A percentile compares a stretch with the other conserved stretches of the same genome.
These are phyloP conservation scores for Didymella pomorum DNA, from an alignment of 2,329 filamentous ascomycete species.

Conservation along the genomic window DNA sequence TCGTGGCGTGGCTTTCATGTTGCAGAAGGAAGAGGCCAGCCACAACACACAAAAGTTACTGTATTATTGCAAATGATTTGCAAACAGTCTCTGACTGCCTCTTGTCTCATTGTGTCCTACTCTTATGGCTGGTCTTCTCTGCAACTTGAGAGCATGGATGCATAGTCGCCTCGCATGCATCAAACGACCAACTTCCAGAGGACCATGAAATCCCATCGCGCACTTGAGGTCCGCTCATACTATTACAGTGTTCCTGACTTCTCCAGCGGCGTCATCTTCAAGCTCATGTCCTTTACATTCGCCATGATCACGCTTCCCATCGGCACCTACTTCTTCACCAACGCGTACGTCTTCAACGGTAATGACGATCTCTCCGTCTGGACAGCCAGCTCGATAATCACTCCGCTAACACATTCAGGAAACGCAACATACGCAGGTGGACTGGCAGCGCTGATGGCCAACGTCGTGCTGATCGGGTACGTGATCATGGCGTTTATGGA, in stretches of 20 bases:
- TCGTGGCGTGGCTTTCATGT: not conserved
- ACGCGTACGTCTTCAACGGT: slow-evolving; percentile 82
- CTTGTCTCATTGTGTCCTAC: no score
- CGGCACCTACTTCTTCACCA: slow-evolving; percentile 83
- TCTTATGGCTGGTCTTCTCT: no score
- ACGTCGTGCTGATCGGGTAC: slow-evolving; percentile 89
- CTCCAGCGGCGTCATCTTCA: slow-evolving; percentile 80
- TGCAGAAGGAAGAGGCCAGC: no score
- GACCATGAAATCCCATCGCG: not conserved
- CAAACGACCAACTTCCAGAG: no score
- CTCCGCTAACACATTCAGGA: slow-evolving; percentile 60
- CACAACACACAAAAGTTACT: no score
- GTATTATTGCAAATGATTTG: no score
- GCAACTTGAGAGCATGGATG: not conserved
- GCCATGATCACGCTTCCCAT: slow-evolving; percentile 92
- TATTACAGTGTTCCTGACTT: slow-evolving; percentile 11
- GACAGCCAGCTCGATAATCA: no score
- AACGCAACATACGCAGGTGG: slow-evolving; percentile 89
- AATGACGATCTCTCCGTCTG: slow-evolving; percentile 15
- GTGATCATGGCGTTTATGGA: slow-evolving; percentile 91
- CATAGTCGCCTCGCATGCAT: not conserved
- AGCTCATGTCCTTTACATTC: slow-evolving; percentile 87
- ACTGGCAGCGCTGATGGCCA: slow-evolving; percentile 86
- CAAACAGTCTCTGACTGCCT: no score
- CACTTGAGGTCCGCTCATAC: not conserved